Conservation (phyloP, 2,329 filamentous ascomycete species). For the Fulvia fulva region DNA sequence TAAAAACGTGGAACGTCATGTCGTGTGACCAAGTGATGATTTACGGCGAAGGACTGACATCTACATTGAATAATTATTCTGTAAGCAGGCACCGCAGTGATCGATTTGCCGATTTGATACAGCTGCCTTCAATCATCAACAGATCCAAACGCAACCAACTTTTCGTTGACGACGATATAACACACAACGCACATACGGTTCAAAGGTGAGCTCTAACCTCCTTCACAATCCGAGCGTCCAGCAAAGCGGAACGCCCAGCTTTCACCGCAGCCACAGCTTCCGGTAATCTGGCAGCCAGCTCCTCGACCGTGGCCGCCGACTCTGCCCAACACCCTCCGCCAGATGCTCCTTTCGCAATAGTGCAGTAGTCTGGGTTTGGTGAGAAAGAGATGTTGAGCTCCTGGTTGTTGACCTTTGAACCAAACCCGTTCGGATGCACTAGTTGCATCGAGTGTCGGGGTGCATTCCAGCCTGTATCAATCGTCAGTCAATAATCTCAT, state of each 20-base stretch:
- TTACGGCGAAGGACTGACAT: too few species aligned
- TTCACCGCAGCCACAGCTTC: constrained; percentile 58
- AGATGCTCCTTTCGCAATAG: constrained; percentile 63
- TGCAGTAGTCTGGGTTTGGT: constrained; percentile 63
- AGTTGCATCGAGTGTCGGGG: constrained; percentile 58
- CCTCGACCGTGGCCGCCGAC: constrained; percentile 53
- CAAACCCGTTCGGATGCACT: constrained; percentile 62
- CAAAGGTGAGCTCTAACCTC: background rate
- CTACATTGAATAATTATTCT: too few species aligned
- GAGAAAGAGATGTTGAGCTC: constrained; percentile 64
- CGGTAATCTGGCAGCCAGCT: constrained; percentile 52
- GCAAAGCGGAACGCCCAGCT: constrained; percentile 54
- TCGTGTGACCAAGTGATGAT: too few species aligned
- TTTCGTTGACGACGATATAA: too few species aligned
- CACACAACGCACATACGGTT: too few species aligned
- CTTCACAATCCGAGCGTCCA: constrained; percentile 47
- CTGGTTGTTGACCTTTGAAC: constrained; percentile 58
- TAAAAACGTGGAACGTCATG: too few species aligned
- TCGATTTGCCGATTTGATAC: too few species aligned
- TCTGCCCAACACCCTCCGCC: constrained; percentile 61
- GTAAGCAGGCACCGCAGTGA: too few species aligned
- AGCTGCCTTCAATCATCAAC: too few species aligned
- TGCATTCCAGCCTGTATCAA: constrained; percentile 58
- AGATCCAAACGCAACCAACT: too few species aligned
- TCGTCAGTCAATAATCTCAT: background rate